phyloP scores from a whole-genome alignment of 2,329 filamentous ascomycete genomes.

The Trichoderma harzianum region DNA sequence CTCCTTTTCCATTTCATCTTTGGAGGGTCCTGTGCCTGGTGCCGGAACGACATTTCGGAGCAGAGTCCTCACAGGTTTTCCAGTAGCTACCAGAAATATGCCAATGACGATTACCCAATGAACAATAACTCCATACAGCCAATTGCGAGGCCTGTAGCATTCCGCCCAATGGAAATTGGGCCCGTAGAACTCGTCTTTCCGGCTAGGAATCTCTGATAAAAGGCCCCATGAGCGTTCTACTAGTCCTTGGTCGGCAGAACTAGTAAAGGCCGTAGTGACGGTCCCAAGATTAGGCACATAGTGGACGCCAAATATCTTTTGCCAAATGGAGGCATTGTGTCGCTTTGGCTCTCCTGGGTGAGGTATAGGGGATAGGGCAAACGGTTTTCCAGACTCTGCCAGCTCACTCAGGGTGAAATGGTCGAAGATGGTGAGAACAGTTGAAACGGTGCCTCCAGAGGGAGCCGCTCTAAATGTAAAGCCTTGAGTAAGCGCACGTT shows the following conservation, averaged over 20 bases:
- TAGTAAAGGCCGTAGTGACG: constrained; percentile 51
- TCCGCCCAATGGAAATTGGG: constrained; percentile 59
- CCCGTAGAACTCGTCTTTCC: constrained; percentile 52
- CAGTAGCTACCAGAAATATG: constrained; percentile 41
- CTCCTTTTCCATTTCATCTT: constrained; percentile 54
- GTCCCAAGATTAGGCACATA: constrained; percentile 51
- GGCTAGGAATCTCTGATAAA: constrained; percentile 43
- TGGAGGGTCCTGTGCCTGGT: constrained; percentile 53
- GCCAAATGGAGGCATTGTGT: constrained; percentile 34
- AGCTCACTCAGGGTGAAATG: constrained; percentile 49
- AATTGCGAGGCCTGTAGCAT: constrained; percentile 49
- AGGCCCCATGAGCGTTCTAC: constrained; percentile 64
- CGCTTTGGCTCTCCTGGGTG: constrained; percentile 35
- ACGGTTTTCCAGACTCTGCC: constrained; percentile 45
- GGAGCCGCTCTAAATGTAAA: constrained; percentile 33
- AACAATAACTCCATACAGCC: constrained; percentile 46
- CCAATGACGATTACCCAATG: constrained; percentile 51
- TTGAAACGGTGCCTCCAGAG: constrained; percentile 67
- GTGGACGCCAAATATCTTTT: constrained; percentile 49
- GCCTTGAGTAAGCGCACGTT: neutral
- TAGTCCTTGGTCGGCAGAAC: constrained; percentile 48
- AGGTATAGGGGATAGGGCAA: constrained; percentile 55
- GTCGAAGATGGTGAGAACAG: constrained; percentile 59
- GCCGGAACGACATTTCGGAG: constrained; percentile 44
- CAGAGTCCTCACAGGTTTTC: constrained; percentile 45